Conservation (phyloP, 768 basidiomycete genomes). For the Mycena latifolia region DNA sequence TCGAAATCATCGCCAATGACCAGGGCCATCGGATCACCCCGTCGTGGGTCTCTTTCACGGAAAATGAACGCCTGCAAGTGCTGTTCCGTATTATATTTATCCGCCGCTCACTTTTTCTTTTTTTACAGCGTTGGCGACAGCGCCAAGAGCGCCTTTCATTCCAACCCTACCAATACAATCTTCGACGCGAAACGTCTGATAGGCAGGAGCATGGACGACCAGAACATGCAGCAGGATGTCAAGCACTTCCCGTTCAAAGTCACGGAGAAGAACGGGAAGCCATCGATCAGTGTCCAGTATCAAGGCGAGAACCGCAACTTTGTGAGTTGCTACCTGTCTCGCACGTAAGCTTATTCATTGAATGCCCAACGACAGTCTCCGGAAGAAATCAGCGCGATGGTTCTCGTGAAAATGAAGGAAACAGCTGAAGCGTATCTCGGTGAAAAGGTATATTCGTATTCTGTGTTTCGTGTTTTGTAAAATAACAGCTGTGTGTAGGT, state of each 20-base stretch:
- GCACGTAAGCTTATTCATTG: neutral
- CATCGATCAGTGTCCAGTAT: constrained; percentile 61
- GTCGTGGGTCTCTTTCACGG: constrained; percentile 72
- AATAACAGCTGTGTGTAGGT: constrained; percentile 11
- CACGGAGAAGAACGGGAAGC: constrained; percentile 55
- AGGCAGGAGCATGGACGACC: constrained; percentile 58
- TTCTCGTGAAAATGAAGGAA: constrained; percentile 77
- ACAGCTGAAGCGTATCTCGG: constrained; percentile 79
- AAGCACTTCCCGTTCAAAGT: constrained; percentile 55
- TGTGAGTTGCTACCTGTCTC: constrained; percentile 42
- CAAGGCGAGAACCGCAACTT: constrained; percentile 61
- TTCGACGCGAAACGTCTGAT: constrained; percentile 70
- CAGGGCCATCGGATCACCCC: constrained; percentile 75
- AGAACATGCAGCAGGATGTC: constrained; percentile 58
- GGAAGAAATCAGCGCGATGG: constrained; percentile 78
- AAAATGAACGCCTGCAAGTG: constrained; percentile 64
- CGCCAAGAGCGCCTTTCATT: constrained; percentile 57
- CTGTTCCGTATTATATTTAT: neutral
- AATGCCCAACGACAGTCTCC: constrained; percentile 54
- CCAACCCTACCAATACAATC: constrained; percentile 62
- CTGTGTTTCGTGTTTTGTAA: neutral
- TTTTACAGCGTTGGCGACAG: constrained; percentile 52
- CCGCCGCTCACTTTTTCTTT: neutral
- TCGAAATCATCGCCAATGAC: constrained; percentile 69
- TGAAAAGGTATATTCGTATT: constrained; percentile 52